Evolutionary conservation across 2,329 filamentous ascomycete species (phyloP).

Genomic region (Keithomyces neogunnii): DNA sequence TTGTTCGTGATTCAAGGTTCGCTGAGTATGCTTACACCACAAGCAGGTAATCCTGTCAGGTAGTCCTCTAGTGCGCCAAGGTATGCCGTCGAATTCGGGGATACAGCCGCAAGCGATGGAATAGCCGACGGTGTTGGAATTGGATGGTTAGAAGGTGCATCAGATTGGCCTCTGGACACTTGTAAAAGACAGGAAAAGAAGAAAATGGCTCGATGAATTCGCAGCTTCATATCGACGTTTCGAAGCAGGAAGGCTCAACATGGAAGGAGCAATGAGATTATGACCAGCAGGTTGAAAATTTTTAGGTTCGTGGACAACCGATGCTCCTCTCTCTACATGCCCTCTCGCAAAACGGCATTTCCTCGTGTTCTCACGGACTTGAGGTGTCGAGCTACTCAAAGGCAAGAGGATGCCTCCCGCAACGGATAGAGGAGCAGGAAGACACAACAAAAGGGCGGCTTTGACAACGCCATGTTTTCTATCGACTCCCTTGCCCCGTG

Average conservation of each 20-base stretch:
- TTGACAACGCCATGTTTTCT: too few relatives aligned
- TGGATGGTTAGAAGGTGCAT: background rate
- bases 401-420: background rate
- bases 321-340: background rate
- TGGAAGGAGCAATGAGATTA: too few relatives aligned
- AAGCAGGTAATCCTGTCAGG: background rate
- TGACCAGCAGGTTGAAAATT: too few relatives aligned
- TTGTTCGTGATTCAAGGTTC: background rate
- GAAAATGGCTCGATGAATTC: background rate
- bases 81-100: background rate
- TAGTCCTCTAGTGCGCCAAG: background rate
- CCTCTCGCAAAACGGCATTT: background rate
- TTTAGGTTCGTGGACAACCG: background rate
- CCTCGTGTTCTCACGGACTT: background rate
- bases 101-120: background rate
- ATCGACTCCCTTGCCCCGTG: background rate
- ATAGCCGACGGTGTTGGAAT: background rate
- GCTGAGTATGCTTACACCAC: constrained; percentile 1
- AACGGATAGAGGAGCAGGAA: background rate
- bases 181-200: background rate
- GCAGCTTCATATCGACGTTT: background rate
- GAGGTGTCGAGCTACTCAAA: too few relatives aligned
- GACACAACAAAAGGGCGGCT: background rate
- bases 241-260: background rate
- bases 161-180: background rate